Base-by-base conservation (phyloP, 352 stramenopile genomes). In the Phytophthora europaea region DNA sequence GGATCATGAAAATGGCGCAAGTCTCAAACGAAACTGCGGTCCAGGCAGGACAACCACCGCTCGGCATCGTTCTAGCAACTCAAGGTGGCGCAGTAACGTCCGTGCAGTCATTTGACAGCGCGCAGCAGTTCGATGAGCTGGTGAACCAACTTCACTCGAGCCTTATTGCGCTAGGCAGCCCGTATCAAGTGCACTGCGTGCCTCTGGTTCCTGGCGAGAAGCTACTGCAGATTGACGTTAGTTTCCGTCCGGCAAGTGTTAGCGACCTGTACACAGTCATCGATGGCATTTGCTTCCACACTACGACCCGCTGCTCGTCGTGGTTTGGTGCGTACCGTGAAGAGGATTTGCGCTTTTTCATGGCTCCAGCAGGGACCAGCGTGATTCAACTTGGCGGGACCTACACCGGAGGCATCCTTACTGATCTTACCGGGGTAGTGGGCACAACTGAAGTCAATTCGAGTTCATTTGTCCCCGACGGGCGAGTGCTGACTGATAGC, bases 281-380 rank as follows among this genome's bases (percentile, higher is more conserved):
- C 36, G 73, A 86, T n/a, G 85, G 85, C 0, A 26, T 93, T 28
- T 93, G 85, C 57, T 82, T 93, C 60, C 83, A 93, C 70, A 90
- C 85, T 1, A 84, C 82, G 0, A 70, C 54, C 31, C 78, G 73
- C 0, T 89, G 85, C 66, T 90, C 82, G 54, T 80, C 79, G 10
- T 93, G 85, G 85, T 82, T 88, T 59, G 85, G 83, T 9, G 60
- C 52, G 0, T 89, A 78, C 36, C 55, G 60, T n/a, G 69, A 81
- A 43, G 68, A 67, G 13, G 73, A 73, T 43, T 20, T 89, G 22
- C 75, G 72, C 60, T 89, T 92, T 57, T 83, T 86, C 53, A 76
- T 79, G 31, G 61, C 81, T 33, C 81, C 83, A 22, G 6, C 56
- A 13, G 81, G 67, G 6, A 72, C 31, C 4, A 72, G 70, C 15